Base-by-base conservation (phyloP, 306 rosid species). In the Bauhinia variegata region DNA sequence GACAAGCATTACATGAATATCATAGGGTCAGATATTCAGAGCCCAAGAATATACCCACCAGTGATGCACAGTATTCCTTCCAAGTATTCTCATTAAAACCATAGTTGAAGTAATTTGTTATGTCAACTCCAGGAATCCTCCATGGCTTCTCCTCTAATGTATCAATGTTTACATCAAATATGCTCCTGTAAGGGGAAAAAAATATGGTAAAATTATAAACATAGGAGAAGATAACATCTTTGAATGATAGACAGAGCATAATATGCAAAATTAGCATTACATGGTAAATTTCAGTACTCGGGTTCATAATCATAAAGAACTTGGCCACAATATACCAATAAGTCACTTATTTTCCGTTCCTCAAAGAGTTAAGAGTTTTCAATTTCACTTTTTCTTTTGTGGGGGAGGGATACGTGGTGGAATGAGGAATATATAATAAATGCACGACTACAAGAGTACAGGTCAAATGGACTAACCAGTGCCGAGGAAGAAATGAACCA, bases 21-120 rank as follows among this genome's bases (percentile, higher is more conserved):
- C 54, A 63, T 11, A 47, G 63, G 42, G 13, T 54, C 28, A 58
- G 7, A 77, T 47, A 16, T 32, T 55, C 28, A 13, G 48, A 32
- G 65, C 18, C 64, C 49, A 73, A 46, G 39, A 66, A 52, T 58
- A 62, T 63, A 67, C 72, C 61, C 79, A 89, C 96, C 88, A 86
- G 76, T 46, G 90, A 78, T 28, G 31, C 60, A 75, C 92, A 78
- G 71, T 89, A 89, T 39, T 74, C 71, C 74, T 86, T 89, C 96
- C 96, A 89, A 57, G 80, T 76, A 39, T 78, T 83, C 74, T 89
- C 96, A 8, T 78, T 56, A 72, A 89, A 86, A 74, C 85, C 88
- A 23, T 84, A 89, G 65, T 86, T 86, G 82, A 86, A 89, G 77
- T 82, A 86, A 77, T 86, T 87, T 8, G 85, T 82, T 12, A 76